Evolutionary conservation across 257 asterid genomes (phyloP).

Genomic region (Solanum infundibuliforme): DNA sequence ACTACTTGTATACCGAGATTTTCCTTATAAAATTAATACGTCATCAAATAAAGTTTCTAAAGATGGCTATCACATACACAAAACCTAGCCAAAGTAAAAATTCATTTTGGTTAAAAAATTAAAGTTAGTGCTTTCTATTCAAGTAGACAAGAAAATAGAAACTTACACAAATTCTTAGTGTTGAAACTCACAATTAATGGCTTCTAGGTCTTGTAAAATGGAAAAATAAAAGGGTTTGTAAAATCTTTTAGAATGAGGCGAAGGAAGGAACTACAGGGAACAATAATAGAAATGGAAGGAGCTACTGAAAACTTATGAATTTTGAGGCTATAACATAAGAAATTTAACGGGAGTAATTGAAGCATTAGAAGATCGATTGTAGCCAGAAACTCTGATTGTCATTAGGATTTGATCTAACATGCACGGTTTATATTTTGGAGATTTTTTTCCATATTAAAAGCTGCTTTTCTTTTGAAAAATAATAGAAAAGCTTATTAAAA

Average conservation of each 20-base stretch:
- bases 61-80: not conserved
- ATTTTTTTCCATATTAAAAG: not conserved
- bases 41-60: not conserved
- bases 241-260: not conserved
- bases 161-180: not conserved
- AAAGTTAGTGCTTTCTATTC: not conserved
- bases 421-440: not conserved
- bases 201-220: not conserved
- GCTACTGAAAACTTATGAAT: not conserved
- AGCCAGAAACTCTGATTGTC: not conserved
- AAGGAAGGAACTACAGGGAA: not conserved
- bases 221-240: not conserved
- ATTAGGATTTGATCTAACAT: not conserved
- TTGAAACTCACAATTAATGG: too few species aligned
- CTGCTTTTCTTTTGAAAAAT: not conserved
- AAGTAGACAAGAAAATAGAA: not conserved
- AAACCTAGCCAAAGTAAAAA: not conserved
- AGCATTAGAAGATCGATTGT: not conserved
- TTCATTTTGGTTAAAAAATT: not conserved
- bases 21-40: not conserved
- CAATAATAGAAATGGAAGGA: not conserved
- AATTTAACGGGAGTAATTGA: not conserved
- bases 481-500: not conserved
- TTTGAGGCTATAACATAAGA: not conserved
- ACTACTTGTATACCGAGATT: not conserved